A percentile compares a stretch with the other conserved stretches of the same genome.
These are phyloP conservation scores for Trametes elegans DNA, from an alignment of 768 basidiomycete genomes.

Conservation along the genomic window DNA sequence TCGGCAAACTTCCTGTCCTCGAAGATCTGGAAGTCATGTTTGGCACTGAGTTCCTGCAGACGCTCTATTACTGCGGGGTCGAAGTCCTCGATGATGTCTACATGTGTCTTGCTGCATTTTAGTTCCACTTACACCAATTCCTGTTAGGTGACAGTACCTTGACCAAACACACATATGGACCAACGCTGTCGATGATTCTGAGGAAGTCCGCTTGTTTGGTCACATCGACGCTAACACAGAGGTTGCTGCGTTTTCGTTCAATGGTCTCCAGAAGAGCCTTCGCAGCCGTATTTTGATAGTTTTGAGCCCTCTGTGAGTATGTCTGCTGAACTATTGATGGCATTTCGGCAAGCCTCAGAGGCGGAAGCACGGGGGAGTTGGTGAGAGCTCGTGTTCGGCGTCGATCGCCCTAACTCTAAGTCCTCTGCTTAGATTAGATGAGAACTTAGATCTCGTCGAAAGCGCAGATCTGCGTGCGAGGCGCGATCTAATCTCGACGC, in stretches of 20 bases:
- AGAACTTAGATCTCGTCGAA: conserved; percentile 4
- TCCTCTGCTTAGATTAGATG: conserved; percentile 1
- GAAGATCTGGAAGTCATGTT: conserved; percentile 94
- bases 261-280: conserved; percentile 76
- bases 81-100: conserved; percentile 95
- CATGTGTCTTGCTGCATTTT: conserved; percentile 71
- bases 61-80: conserved; percentile 64
- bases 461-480: background rate
- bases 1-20: conserved; percentile 99
- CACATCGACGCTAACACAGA: conserved; percentile 96
- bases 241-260: conserved; percentile 84
- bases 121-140: conserved; percentile 20
- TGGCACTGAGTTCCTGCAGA: conserved; percentile 65
- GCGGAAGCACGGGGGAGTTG: background rate
- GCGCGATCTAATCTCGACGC: conserved; percentile 16
- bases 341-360: conserved; percentile 30
- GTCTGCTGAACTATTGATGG: conserved; percentile 42
- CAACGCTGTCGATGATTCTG: conserved; percentile 83
- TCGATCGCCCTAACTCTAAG: background rate
- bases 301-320: conserved; percentile 59
- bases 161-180: conserved; percentile 87
- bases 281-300: conserved; percentile 73
- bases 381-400: background rate
- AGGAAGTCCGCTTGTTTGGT: conserved; percentile 76
- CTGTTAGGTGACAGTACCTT: conserved; percentile 56